phyloP scores from a whole-genome alignment of 345 rosid species.

The Xanthoceras sorbifolium region DNA sequence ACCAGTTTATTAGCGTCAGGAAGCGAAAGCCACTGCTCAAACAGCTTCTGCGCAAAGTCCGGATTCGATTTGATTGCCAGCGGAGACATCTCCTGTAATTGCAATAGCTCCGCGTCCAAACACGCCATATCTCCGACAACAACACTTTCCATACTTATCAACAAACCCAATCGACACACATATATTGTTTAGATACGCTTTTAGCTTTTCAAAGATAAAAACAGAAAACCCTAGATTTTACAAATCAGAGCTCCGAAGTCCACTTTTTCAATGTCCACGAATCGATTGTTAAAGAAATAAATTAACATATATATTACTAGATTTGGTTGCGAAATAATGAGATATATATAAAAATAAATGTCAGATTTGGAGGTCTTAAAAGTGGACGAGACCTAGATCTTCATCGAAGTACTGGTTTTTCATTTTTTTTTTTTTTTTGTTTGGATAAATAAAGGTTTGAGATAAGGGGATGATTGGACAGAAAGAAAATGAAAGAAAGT shows the following conservation, averaged over 20 bases:
- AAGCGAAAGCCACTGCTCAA: conserved; percentile 93
- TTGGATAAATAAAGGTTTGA: not conserved
- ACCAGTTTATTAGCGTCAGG: conserved; percentile 88
- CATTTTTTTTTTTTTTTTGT: too few species aligned
- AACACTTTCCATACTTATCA: conserved; percentile 44
- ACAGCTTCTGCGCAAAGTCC: conserved; percentile 70
- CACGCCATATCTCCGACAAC: conserved; percentile 56
- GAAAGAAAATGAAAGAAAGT: conserved; percentile 23
- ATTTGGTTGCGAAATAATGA: not conserved
- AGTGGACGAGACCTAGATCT: conserved; percentile 47
- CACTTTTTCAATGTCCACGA: conserved; percentile 1
- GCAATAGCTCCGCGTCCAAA: conserved; percentile 81
- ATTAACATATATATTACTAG: not conserved
- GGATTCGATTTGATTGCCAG: conserved; percentile 71
- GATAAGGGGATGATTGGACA: conserved; percentile 17
- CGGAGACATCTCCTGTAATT: conserved; percentile 81
- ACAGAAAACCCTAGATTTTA: conserved; percentile 24
- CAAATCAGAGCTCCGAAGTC: conserved; percentile 11
- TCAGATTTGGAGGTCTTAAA: conserved; percentile 25
- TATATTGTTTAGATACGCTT: conserved; percentile 12
- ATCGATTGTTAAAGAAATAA: not conserved
- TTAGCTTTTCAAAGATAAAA: not conserved
- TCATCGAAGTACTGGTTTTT: not conserved
- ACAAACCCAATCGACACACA: conserved; percentile 31
- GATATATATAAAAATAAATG: not conserved